A percentile compares a stretch with the other conserved stretches of the same genome.
Conservation (phyloP, 2,329 filamentous ascomycete species). For the Monilinia vaccinii-corymbosi region DNA sequence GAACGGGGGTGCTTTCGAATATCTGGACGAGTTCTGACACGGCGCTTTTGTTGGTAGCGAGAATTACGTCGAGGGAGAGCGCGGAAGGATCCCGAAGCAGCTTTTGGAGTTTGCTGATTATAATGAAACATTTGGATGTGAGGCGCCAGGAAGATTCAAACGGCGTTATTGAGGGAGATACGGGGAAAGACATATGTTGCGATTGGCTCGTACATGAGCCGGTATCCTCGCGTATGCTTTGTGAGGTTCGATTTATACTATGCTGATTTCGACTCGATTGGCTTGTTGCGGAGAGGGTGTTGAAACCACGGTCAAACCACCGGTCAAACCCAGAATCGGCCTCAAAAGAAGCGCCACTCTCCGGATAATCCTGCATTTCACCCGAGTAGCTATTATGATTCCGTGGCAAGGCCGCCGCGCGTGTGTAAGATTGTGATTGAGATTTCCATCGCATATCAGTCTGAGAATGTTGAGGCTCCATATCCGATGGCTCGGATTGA, state of each 20-base stretch:
- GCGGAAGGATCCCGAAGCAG: constrained; percentile 1
- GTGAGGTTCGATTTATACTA: background rate
- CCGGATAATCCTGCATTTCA: background rate
- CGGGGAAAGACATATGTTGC: background rate
- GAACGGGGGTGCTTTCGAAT: background rate
- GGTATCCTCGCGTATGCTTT: background rate
- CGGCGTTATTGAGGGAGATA: background rate
- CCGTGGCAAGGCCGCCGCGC: background rate
- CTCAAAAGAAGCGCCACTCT: background rate
- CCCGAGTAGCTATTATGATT: background rate
- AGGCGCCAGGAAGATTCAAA: background rate
- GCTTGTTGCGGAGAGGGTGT: background rate
- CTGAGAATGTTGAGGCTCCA: background rate
- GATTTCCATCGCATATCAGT: background rate
- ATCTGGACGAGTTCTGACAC: background rate
- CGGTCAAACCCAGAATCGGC: background rate
- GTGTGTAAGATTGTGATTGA: background rate
- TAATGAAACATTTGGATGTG: background rate
- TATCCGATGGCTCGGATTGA: background rate
- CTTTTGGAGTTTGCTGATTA: constrained; percentile 1
- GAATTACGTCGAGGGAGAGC: background rate
- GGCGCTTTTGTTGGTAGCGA: constrained; percentile 3
- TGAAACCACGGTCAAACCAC: background rate
- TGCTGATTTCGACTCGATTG: background rate
- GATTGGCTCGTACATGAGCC: background rate